Percentiles rank a stretch among this genome's conserved stretches.
phyloP scores from a whole-genome alignment of 2,329 filamentous ascomycete species.

The Rhinocladiella mackenziei region DNA sequence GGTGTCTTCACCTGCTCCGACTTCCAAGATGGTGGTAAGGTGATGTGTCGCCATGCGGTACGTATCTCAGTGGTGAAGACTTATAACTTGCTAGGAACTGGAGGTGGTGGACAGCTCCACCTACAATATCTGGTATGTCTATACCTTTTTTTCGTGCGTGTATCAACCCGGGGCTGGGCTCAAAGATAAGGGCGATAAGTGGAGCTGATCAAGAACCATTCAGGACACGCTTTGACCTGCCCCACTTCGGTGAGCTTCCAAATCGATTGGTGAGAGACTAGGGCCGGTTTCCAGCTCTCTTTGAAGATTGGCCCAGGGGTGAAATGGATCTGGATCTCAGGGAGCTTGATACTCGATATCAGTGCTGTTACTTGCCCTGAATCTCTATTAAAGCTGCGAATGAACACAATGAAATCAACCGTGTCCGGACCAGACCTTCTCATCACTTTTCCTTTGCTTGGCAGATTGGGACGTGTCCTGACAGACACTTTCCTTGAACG shows the following conservation, averaged over 20 bases:
- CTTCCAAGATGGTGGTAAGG: neutral
- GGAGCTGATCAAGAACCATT: constrained; percentile 1
- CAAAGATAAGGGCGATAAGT: neutral
- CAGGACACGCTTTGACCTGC: constrained; percentile 4
- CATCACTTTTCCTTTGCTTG: neutral
- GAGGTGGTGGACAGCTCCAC: neutral
- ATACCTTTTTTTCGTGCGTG: neutral
- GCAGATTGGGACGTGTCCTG: constrained; percentile 1
- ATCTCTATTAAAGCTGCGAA: constrained; percentile 6
- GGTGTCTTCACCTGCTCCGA: neutral
- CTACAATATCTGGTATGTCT: neutral
- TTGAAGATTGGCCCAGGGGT: neutral
- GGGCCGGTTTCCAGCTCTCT: too few species aligned
- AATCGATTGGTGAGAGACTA: constrained; percentile 1
- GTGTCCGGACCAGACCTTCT: neutral
- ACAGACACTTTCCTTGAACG: neutral
- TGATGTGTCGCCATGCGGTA: neutral
- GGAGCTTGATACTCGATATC: constrained; percentile 6
- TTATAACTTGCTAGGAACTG: neutral
- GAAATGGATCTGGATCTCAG: constrained; percentile 1
- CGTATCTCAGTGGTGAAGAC: neutral
- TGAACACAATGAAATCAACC: constrained; percentile 4
- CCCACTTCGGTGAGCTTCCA: constrained; percentile 1
- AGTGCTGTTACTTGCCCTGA: constrained; percentile 1
- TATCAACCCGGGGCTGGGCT: neutral